Conservation (phyloP, 768 basidiomycete genomes). For the Mycena amicta region DNA sequence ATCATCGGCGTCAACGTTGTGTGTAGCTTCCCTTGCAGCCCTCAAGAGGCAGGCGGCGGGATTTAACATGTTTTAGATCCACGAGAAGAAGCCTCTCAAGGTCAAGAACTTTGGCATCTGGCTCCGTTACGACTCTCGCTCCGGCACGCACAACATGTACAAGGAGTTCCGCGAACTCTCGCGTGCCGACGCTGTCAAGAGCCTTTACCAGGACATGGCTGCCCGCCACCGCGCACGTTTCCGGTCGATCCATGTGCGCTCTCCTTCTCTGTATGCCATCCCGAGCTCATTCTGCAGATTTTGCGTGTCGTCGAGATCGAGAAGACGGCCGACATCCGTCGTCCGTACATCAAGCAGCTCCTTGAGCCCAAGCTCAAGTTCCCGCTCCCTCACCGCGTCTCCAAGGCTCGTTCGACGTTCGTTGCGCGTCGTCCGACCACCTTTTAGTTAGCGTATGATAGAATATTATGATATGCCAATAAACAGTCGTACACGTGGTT, state of each 20-base stretch:
- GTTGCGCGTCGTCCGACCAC: conserved; percentile 77
- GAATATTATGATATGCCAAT: too few relatives aligned
- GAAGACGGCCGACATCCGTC: conserved; percentile 88
- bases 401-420: conserved; percentile 79
- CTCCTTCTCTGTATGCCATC: not conserved
- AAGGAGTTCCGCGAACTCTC: conserved; percentile 97
- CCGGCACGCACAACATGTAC: conserved; percentile 99
- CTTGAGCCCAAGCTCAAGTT: conserved; percentile 89
- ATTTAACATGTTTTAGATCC: conserved; percentile 70
- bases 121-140: conserved; percentile 99
- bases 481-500: too few relatives aligned
- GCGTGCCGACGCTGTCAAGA: conserved; percentile 93
- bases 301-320: conserved; percentile 96
- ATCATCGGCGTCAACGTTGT: conserved; percentile 98
- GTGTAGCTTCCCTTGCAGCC: conserved; percentile 77
- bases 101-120: conserved; percentile 99
- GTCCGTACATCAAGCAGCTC: conserved; percentile 98
- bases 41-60: conserved; percentile 86
- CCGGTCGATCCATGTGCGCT: conserved; percentile 91
- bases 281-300: conserved; percentile 55
- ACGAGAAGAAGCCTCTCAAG: conserved; percentile 96
- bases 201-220: conserved; percentile 99
- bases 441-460: conserved; percentile 55
- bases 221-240: conserved; percentile 98
- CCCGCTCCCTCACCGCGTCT: conserved; percentile 91